phyloP scores from a whole-genome alignment of 768 basidiomycete species.

The Leccinum subgranulosum region DNA sequence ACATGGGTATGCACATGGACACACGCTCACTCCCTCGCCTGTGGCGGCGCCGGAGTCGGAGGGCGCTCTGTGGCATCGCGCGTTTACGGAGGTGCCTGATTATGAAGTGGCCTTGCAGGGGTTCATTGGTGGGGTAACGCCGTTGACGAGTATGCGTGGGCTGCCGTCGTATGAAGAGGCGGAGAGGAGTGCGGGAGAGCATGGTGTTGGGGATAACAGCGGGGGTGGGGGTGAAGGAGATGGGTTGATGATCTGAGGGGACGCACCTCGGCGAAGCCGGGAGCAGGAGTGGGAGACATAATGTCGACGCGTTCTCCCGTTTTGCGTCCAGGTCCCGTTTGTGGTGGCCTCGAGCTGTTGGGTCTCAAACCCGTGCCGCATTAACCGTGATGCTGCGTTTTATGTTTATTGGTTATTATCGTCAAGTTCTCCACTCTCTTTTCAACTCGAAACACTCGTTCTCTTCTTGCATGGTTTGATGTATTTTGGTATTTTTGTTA shows the following conservation, averaged over 20 bases:
- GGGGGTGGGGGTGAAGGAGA: background rate
- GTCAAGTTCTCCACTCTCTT: background rate
- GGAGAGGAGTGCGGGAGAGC: slow-evolving; percentile 9
- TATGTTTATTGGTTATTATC: background rate
- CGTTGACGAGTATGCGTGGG: slow-evolving; percentile 69
- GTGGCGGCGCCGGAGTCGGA: slow-evolving; percentile 21
- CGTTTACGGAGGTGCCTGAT: slow-evolving; percentile 78
- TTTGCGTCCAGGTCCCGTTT: background rate
- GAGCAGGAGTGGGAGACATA: background rate
- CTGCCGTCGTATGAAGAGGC: slow-evolving; percentile 88
- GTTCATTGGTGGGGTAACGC: slow-evolving; percentile 89
- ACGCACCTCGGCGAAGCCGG: background rate
- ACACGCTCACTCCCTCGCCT: slow-evolving; percentile 3
- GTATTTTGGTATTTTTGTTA: background rate
- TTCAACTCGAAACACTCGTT: background rate
- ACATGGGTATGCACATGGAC: background rate
- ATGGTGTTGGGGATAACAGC: background rate
- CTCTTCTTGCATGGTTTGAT: background rate
- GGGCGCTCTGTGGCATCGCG: slow-evolving; percentile 49
- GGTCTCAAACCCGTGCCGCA: background rate
- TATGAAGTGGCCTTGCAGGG: slow-evolving; percentile 83
- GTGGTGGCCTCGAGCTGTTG: background rate
- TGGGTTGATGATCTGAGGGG: slow-evolving; percentile 10
- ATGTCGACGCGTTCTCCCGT: background rate
- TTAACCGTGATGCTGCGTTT: background rate